Evolutionary conservation across 495 filamentous ascomycete genomes (phyloP), one percentile per base, ranked within the genome.

Genomic region (Hypoxylon trugodes): DNA sequence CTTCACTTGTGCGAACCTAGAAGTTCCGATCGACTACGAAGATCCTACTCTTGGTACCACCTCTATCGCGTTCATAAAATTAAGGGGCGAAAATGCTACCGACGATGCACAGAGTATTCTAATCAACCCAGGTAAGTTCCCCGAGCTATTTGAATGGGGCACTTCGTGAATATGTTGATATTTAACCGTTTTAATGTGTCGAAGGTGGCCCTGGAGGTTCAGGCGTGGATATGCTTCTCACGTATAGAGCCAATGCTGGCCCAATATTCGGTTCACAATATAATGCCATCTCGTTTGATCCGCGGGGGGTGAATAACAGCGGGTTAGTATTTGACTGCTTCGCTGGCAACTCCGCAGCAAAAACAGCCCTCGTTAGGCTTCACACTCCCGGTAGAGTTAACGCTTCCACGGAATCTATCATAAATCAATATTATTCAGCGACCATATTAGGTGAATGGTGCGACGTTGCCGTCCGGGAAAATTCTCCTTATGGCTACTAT

Each of bases 361-460:
- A 63, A 36, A 71, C 71, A 28, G 79, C 76, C 70, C 76, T 81
- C 26, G 50, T 75, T 49, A 74, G 78, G 48, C 57, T 73, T 1
- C 72, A 77, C 13, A 73, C 73, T 0, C 77, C 79, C 35, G 80
- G 80, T 9, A 75, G 77, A 66, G 68, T 79, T 22, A 79, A 80
- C 1, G 74, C 73, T 4, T 65, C 67, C n/a, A n/a, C n/a, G 6
- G 54, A 48, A 1, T 68, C 74, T 8, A 32, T 73, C 13, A 51
- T 64, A 36, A 57, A 49, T n/a, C 69, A 76, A 33, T 76, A 64
- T 43, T 69, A 70, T 26, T 56, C 71, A 19, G 64, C 60, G 54
- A 12, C 77, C 70, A 42, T 81, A 76, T 54, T 77, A 74, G 2
- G 76, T 67, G 30, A 73, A 73, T 63, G 65, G 71, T 25, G 67